These are phyloP conservation scores for Magnusiomyces suaveolens DNA, from an alignment of 1,139 yeast genomes.

Conservation along the genomic window DNA sequence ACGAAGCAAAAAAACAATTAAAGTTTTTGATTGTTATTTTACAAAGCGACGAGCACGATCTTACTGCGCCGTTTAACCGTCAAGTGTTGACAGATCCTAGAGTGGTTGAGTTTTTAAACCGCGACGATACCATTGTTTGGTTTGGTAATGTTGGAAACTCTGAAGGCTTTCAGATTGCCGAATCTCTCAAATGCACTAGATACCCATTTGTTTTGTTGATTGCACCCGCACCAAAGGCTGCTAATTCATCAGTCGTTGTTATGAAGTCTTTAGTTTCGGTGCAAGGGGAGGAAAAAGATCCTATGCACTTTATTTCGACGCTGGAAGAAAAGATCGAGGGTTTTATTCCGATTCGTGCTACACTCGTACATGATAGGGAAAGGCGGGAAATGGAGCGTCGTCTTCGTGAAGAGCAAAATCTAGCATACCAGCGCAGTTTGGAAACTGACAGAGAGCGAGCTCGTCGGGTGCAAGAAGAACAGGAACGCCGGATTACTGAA, in stretches of 20 bases:
- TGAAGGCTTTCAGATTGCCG: constrained; percentile 82
- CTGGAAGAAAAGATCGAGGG: constrained; percentile 36
- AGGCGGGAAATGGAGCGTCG: constrained; percentile 52
- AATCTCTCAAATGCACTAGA: constrained; percentile 59
- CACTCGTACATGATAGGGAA: constrained; percentile 52
- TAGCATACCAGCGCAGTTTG: constrained; percentile 64
- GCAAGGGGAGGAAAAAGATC: constrained; percentile 43
- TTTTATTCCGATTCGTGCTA: constrained; percentile 51
- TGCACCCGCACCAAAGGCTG: constrained; percentile 39
- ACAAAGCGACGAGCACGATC: constrained; percentile 65
- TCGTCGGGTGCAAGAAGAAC: constrained; percentile 32
- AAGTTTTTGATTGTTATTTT: constrained; percentile 65
- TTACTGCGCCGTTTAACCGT: constrained; percentile 45
- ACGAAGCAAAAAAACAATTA: constrained; percentile 54
- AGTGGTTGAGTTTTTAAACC: constrained; percentile 44
- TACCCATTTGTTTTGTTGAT: constrained; percentile 72
- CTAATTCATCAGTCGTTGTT: constrained; percentile 30
- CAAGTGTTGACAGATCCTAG: constrained; percentile 46
- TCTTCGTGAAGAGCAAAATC: constrained; percentile 64
- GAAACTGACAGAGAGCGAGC: constrained; percentile 44
- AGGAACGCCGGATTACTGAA: constrained; percentile 22
- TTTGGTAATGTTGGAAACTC: constrained; percentile 75
- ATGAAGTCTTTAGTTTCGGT: constrained; percentile 55
- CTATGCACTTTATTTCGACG: constrained; percentile 30
- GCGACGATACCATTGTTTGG: constrained; percentile 59